Evolutionary conservation across 2,329 filamentous ascomycete genomes (phyloP).

Genomic region (Phoma sp.): DNA sequence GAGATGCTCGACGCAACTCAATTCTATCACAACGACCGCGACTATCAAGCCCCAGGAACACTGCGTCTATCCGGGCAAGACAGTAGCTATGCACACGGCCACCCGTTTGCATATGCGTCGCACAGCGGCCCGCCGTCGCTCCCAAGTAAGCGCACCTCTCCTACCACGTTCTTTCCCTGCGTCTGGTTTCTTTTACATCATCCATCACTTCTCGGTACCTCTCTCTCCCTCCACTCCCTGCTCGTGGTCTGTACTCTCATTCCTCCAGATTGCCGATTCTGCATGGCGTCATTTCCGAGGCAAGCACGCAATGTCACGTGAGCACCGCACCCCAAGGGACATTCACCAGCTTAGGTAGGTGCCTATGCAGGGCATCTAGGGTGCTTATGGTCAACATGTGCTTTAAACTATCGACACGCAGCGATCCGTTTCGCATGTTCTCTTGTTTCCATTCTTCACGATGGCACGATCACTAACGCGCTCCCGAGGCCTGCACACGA

Average conservation of each 20-base stretch:
- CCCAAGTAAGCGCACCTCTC: slow-evolving; percentile 30
- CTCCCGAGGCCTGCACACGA: slow-evolving; percentile 38
- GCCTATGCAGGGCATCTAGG: slow-evolving; percentile 20
- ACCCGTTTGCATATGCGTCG: slow-evolving; percentile 30
- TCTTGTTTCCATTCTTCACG: not conserved
- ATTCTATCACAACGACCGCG: slow-evolving; percentile 37
- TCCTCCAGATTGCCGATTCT: slow-evolving; percentile 22
- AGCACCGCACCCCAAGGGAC: slow-evolving; percentile 17
- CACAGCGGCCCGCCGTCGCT: slow-evolving; percentile 31
- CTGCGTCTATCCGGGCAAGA: slow-evolving; percentile 27
- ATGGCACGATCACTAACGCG: slow-evolving; percentile 35
- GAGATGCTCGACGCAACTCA: slow-evolving; percentile 36
- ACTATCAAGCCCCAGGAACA: slow-evolving; percentile 26
- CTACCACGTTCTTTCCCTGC: slow-evolving; percentile 9
- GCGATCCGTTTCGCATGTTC: slow-evolving; percentile 10
- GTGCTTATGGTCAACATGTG: slow-evolving; percentile 1
- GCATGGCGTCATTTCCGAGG: slow-evolving; percentile 33
- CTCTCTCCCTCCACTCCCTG: slow-evolving; percentile 14
- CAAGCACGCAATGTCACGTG: slow-evolving; percentile 32
- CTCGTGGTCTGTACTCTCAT: slow-evolving; percentile 19
- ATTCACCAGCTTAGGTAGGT: slow-evolving; percentile 30
- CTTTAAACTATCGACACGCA: slow-evolving; percentile 3
- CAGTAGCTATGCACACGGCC: slow-evolving; percentile 22
- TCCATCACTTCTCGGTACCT: slow-evolving; percentile 8
- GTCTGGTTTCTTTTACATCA: slow-evolving; percentile 15